Evolutionary conservation across 352 stramenopile species (phyloP).

Genomic region (Pythium aquatile): DNA sequence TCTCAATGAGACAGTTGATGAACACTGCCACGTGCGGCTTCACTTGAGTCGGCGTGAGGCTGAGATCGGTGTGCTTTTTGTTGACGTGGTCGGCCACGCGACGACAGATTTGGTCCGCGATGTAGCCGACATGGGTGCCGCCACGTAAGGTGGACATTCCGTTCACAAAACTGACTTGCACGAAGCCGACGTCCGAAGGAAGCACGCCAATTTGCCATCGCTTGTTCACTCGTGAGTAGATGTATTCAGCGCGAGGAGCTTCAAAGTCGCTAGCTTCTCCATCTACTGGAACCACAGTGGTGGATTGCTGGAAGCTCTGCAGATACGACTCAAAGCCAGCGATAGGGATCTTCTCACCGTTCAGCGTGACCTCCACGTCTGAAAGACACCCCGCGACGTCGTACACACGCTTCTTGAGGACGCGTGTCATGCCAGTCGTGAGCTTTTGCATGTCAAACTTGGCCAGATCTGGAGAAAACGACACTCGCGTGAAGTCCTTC

Average conservation of each 20-base stretch:
- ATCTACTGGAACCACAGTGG: slow-evolving; percentile 27
- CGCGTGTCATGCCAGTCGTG: slow-evolving; percentile 90
- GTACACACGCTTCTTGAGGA: slow-evolving; percentile 97
- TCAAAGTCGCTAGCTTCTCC: background rate
- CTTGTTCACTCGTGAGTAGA: slow-evolving; percentile 94
- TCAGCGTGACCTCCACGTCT: slow-evolving; percentile 92
- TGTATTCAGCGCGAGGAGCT: slow-evolving; percentile 48
- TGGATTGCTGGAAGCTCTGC: slow-evolving; percentile 79
- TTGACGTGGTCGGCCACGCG: slow-evolving; percentile 94
- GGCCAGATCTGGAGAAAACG: slow-evolving; percentile 95
- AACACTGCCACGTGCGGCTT: slow-evolving; percentile 98
- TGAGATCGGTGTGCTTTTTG: slow-evolving; percentile 94
- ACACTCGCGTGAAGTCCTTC: slow-evolving; percentile 97
- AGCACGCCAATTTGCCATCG: slow-evolving; percentile 96
- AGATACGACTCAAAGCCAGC: slow-evolving; percentile 98
- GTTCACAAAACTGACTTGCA: slow-evolving; percentile 99
- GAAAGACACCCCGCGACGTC: slow-evolving; percentile 97
- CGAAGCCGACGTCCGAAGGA: slow-evolving; percentile 89
- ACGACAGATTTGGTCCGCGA: slow-evolving; percentile 76
- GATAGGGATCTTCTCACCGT: slow-evolving; percentile 84
- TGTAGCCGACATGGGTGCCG: slow-evolving; percentile 94
- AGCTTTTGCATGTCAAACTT: slow-evolving; percentile 96
- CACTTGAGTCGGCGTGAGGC: slow-evolving; percentile 93
- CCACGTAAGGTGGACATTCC: slow-evolving; percentile 97
- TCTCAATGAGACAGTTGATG: slow-evolving; percentile 98